These are phyloP conservation scores for Fusarium sp. DNA, from an alignment of 2,329 filamentous ascomycete genomes.

Conservation along the genomic window DNA sequence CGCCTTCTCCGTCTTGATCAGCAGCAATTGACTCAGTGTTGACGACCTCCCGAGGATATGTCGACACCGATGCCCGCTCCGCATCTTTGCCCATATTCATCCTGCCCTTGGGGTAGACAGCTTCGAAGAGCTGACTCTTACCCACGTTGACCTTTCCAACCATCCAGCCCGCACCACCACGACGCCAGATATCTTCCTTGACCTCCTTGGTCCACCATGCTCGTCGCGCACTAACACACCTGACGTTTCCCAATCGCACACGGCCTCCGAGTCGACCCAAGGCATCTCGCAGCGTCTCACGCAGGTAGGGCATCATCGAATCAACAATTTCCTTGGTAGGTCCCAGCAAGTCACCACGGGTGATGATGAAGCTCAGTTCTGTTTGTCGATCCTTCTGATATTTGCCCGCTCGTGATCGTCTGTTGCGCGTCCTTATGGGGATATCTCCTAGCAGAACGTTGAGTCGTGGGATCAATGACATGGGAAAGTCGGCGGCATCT, in stretches of 20 bases:
- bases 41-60: conserved; percentile 26
- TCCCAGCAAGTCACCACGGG: conserved; percentile 86
- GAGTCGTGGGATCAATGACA: conserved; percentile 87
- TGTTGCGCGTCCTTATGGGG: conserved; percentile 82
- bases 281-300: conserved; percentile 80
- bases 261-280: conserved; percentile 76
- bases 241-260: conserved; percentile 88
- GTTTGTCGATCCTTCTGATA: conserved; percentile 77
- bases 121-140: conserved; percentile 91
- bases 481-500: conserved; percentile 95
- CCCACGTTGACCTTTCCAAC: conserved; percentile 99
- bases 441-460: conserved; percentile 77
- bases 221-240: conserved; percentile 86
- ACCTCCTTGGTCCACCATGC: conserved; percentile 92
- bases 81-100: conserved; percentile 52
- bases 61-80: conserved; percentile 23
- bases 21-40: conserved; percentile 45
- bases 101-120: conserved; percentile 84
- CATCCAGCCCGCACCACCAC: conserved; percentile 92
- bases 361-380: conserved; percentile 92
- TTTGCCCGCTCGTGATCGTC: conserved; percentile 75
- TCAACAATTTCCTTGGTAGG: conserved; percentile 88
- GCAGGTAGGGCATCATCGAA: conserved; percentile 85
- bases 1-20: conserved; percentile 39
- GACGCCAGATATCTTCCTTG: conserved; percentile 85